A percentile compares a stretch with the other conserved stretches of the same genome.
phyloP scores from a whole-genome alignment of 805 yeast genomes.

The Nakazawaea populi region DNA sequence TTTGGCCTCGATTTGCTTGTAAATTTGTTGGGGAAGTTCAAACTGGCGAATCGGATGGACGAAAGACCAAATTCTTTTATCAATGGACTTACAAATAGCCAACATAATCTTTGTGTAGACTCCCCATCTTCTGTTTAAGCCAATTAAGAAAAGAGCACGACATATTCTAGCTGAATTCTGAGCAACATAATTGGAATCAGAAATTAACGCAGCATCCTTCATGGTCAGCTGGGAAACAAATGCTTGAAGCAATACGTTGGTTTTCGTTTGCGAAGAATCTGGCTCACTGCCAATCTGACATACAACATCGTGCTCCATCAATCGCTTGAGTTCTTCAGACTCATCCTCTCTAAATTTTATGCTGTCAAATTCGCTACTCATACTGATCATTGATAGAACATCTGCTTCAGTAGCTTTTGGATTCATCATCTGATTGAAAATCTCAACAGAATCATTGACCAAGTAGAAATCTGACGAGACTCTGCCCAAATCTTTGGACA shows the following conservation, averaged over 20 bases:
- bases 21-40: constrained; percentile 63
- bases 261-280: constrained; percentile 77
- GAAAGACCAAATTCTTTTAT: constrained; percentile 80
- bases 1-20: constrained; percentile 55
- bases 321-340: constrained; percentile 56
- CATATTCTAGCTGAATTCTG: constrained; percentile 93
- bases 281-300: constrained; percentile 80
- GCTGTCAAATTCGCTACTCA: constrained; percentile 91
- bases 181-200: constrained; percentile 91
- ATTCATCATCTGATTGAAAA: constrained; percentile 78
- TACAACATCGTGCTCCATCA: constrained; percentile 55
- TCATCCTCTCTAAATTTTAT: constrained; percentile 89
- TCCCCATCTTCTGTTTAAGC: constrained; percentile 92
- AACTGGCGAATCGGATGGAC: constrained; percentile 89
- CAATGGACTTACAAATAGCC: constrained; percentile 81
- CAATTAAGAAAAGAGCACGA: constrained; percentile 83
- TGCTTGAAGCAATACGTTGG: constrained; percentile 83
- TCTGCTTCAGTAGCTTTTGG: constrained; percentile 92
- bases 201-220: constrained; percentile 72
- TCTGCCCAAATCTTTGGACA: constrained; percentile 86
- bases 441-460: constrained; percentile 77
- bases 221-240: constrained; percentile 72
- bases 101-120: constrained; percentile 65
- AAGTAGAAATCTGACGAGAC: constrained; percentile 92
- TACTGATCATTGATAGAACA: constrained; percentile 77